phyloP scores from a whole-genome alignment of 345 rosid genomes.

The Eutrema yunnanense region DNA sequence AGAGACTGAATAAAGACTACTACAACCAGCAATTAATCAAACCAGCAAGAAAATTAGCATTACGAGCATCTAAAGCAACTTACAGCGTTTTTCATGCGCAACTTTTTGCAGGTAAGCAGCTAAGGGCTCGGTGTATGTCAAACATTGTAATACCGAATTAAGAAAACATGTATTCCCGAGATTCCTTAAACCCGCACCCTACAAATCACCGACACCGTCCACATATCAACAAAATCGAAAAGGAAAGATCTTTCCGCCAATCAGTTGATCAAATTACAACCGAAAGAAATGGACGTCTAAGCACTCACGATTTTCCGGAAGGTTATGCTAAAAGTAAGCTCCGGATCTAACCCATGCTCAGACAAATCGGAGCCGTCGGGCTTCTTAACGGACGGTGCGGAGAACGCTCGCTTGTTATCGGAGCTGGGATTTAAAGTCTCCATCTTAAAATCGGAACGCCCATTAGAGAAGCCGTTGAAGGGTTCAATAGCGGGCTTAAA shows the following conservation, averaged over 20 bases:
- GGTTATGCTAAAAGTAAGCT: slow-evolving; percentile 51
- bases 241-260: neutral
- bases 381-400: slow-evolving; percentile 31
- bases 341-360: slow-evolving; percentile 63
- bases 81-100: slow-evolving; percentile 73
- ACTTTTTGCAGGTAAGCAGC: slow-evolving; percentile 86
- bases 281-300: neutral
- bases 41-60: neutral
- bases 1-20: neutral
- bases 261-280: neutral
- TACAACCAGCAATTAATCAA: neutral
- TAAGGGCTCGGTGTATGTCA: slow-evolving; percentile 91
- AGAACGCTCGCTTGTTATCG: slow-evolving; percentile 16
- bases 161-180: slow-evolving; percentile 98
- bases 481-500: slow-evolving; percentile 64
- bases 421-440: slow-evolving; percentile 66
- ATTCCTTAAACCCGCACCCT: slow-evolving; percentile 97
- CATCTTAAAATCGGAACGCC: slow-evolving; percentile 50
- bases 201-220: slow-evolving; percentile 15
- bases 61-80: slow-evolving; percentile 25
- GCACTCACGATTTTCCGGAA: slow-evolving; percentile 74
- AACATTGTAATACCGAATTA: slow-evolving; percentile 89
- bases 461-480: slow-evolving; percentile 35
- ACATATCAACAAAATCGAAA: neutral
- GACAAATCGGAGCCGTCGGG: slow-evolving; percentile 43